These are phyloP conservation scores for Gyrodon lividus DNA, from an alignment of 768 basidiomycete species.

Conservation along the genomic window DNA sequence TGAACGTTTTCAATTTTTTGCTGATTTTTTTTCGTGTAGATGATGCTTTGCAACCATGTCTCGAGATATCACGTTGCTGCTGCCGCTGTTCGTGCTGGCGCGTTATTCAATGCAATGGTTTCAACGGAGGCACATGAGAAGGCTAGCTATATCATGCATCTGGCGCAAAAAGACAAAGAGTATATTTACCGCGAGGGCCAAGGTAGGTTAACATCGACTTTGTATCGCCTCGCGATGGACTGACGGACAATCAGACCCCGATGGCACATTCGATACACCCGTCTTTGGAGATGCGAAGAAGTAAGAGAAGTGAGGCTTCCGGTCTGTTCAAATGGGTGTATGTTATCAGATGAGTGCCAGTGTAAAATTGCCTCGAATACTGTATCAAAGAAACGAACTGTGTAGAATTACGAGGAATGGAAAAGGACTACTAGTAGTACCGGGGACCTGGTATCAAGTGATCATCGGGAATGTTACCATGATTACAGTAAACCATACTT, in stretches of 20 bases:
- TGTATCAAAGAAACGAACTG: no score
- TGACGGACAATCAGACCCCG: conserved; percentile 28
- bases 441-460: no score
- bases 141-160: conserved; percentile 57
- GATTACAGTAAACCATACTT: no score
- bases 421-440: no score
- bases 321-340: not conserved
- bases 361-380: not conserved
- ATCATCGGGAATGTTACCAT: no score
- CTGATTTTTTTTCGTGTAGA: conserved; percentile 38
- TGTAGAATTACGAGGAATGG: no score
- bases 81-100: conserved; percentile 57
- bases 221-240: not conserved
- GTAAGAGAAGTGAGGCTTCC: not conserved
- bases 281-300: conserved; percentile 29
- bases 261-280: conserved; percentile 45
- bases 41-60: conserved; percentile 72
- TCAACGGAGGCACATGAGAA: conserved; percentile 57
- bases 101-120: conserved; percentile 49
- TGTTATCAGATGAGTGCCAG: conserved; percentile 9
- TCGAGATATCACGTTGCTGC: conserved; percentile 67
- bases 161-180: conserved; percentile 57
- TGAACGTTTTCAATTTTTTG: not conserved
- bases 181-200: conserved; percentile 59
- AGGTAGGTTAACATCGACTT: conserved; percentile 36